These are phyloP conservation scores for Cephalotrichum gorgonifer DNA, from an alignment of 2,329 filamentous ascomycete species.

Conservation along the genomic window DNA sequence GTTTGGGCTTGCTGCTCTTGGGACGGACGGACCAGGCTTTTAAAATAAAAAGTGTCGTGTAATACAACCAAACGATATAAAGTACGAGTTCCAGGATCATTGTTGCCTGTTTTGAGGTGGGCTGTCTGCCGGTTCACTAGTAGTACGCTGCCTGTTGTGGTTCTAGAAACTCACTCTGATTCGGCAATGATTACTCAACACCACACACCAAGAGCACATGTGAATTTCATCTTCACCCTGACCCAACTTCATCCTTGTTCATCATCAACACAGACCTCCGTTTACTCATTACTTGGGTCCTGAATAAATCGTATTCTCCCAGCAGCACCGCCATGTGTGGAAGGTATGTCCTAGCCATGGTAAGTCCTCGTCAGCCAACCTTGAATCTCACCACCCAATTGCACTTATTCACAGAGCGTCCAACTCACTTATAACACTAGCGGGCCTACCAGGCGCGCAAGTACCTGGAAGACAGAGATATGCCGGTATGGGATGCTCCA, in stretches of 20 bases:
- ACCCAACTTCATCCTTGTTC: too few relatives aligned
- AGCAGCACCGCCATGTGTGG: constrained; percentile 20
- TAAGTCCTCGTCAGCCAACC: constrained; percentile 11
- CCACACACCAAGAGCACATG: background rate
- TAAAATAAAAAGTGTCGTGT: too few relatives aligned
- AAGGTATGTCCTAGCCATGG: constrained; percentile 23
- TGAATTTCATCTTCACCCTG: background rate
- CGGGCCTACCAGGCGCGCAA: constrained; percentile 65
- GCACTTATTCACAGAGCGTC: constrained; percentile 23
- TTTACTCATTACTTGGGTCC: background rate
- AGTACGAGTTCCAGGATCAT: too few relatives aligned
- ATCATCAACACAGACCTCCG: background rate
- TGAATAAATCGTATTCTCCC: background rate
- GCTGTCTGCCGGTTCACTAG: background rate
- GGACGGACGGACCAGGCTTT: too few relatives aligned
- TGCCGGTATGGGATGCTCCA: constrained; percentile 62
- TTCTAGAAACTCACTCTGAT: background rate
- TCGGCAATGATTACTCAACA: constrained; percentile 2
- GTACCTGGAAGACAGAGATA: constrained; percentile 62
- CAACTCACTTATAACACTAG: constrained; percentile 28
- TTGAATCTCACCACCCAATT: background rate
- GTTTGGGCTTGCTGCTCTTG: background rate
- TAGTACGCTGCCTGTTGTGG: too few relatives aligned
- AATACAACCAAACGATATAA: too few relatives aligned
- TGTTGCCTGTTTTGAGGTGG: background rate